Evolutionary conservation across 805 yeast genomes (phyloP).

Genomic region (Kuraishia capsulata): DNA sequence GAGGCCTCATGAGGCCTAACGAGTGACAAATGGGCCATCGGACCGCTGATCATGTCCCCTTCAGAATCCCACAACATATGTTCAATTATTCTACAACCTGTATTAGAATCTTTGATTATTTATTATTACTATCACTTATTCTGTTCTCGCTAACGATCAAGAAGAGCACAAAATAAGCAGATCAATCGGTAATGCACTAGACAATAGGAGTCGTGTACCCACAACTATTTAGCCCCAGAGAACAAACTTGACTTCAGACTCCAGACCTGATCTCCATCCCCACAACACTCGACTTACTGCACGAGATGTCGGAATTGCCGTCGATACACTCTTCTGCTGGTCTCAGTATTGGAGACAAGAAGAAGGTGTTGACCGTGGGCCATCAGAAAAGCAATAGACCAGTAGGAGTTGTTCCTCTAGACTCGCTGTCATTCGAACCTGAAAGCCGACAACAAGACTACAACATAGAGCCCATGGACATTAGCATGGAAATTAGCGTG

Average conservation of each 20-base stretch:
- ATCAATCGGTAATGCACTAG: too few species aligned
- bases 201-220: too few species aligned
- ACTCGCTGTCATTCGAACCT: background rate
- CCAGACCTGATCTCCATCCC: too few species aligned
- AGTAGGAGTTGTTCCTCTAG: slow-evolving; percentile 2
- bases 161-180: too few species aligned
- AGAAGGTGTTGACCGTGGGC: background rate
- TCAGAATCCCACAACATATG: background rate
- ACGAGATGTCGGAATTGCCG: slow-evolving; percentile 2
- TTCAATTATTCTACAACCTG: background rate
- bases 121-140: background rate
- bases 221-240: too few species aligned
- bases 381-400: slow-evolving; percentile 1
- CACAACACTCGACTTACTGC: too few species aligned
- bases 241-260: too few species aligned
- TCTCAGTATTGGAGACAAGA: background rate
- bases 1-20: too few species aligned
- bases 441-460: background rate
- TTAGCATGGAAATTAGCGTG: slow-evolving; percentile 9
- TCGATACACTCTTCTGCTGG: slow-evolving; percentile 2
- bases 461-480: too few species aligned
- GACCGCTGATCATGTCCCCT: too few species aligned
- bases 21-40: too few species aligned
- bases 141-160: too few species aligned
- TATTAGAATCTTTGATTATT: background rate